phyloP scores from a whole-genome alignment of 176 grass and related monocot species.

The Cocos nucifera region DNA sequence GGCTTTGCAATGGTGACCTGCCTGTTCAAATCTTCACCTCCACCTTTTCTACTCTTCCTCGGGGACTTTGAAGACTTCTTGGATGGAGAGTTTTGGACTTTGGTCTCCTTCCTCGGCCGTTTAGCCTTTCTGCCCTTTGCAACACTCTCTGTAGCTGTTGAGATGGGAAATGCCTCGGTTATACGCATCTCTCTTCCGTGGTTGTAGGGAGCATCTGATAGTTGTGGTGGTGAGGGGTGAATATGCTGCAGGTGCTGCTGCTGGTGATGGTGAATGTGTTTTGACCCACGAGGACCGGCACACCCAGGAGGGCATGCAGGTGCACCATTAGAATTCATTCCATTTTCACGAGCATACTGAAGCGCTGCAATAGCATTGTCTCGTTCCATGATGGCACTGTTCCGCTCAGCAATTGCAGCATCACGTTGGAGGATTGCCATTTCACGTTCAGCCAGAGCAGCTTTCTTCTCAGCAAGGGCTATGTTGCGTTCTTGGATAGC shows the following conservation, averaged over 20 bases:
- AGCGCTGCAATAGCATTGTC: slow-evolving; percentile 27
- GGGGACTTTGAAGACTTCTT: slow-evolving; percentile 17
- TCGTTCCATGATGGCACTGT: slow-evolving; percentile 16
- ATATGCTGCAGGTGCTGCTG: slow-evolving; percentile 9
- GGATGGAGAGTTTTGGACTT: slow-evolving; percentile 5
- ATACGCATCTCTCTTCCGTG: not conserved
- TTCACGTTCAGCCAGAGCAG: slow-evolving; percentile 26
- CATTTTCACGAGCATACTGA: slow-evolving; percentile 22
- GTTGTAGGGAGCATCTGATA: slow-evolving; percentile 2
- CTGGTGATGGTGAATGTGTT: slow-evolving; percentile 11
- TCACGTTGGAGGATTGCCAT: slow-evolving; percentile 28
- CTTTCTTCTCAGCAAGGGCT: slow-evolving; percentile 28
- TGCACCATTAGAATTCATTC: slow-evolving; percentile 7
- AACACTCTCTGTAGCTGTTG: slow-evolving; percentile 6
- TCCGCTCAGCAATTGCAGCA: slow-evolving; percentile 23
- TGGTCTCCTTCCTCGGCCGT: slow-evolving; percentile 9
- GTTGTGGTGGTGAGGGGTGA: slow-evolving; percentile 2
- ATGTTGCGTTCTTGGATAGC: slow-evolving; percentile 29
- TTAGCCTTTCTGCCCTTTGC: slow-evolving; percentile 8
- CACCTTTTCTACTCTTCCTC: slow-evolving; percentile 16
- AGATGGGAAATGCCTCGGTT: slow-evolving; percentile 16
- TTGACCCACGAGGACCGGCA: slow-evolving; percentile 1
- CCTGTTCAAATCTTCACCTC: slow-evolving; percentile 13
- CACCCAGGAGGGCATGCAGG: slow-evolving; percentile 4
- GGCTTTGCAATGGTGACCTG: slow-evolving; percentile 16